Evolutionary conservation across 1,139 yeast species (phyloP), one percentile per base, ranked within the genome.

Genomic region (Pichia sp.): DNA sequence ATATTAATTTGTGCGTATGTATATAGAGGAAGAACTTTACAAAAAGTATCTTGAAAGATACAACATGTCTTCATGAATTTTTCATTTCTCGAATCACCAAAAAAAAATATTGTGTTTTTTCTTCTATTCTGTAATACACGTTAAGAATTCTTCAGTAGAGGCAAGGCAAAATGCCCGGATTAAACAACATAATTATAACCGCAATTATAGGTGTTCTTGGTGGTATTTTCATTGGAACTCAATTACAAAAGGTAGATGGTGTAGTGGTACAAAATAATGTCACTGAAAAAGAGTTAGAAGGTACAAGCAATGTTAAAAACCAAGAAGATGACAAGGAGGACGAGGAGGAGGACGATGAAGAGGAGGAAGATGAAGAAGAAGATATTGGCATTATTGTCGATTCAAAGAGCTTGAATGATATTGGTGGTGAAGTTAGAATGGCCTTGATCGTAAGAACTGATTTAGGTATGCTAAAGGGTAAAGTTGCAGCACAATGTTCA

Each of bases 401-500:
- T 56, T 81, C 88, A 1, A 64, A 68, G 0, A 66, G 76, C 3
- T 67, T 84, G 53, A 83, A 83, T 58, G 78, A 72, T 22, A 68
- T 81, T 20, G 86, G 81, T 2, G 92, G 87, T 4, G 95, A 86
- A 64, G 90, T 85, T 40, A 73, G 89, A 56, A 85, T 92, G 96
- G 89, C 94, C 0, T 71, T 94, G 36, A 79, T 89, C 2, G 90
- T 92, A 1, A 80, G 98, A 52, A 87, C 85, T 40, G 98, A 92
- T 64, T 70, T 92, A 54, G 82, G 80, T 48, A 92, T 92, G 98
- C 82, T 86, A 42, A 89, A 88, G 67, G 98, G 98, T 34, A 94
- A 94, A 64, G 85, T 87, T 1, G 97, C 97, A 1, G 98, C 98
- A 2, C 99, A 92, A 65, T 90, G 97, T 65, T 84, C 89, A 45